A percentile compares a stretch with the other conserved stretches of the same genome.
Conservation (phyloP, 2,329 filamentous ascomycete species). For the Lithohypha guttulata region DNA sequence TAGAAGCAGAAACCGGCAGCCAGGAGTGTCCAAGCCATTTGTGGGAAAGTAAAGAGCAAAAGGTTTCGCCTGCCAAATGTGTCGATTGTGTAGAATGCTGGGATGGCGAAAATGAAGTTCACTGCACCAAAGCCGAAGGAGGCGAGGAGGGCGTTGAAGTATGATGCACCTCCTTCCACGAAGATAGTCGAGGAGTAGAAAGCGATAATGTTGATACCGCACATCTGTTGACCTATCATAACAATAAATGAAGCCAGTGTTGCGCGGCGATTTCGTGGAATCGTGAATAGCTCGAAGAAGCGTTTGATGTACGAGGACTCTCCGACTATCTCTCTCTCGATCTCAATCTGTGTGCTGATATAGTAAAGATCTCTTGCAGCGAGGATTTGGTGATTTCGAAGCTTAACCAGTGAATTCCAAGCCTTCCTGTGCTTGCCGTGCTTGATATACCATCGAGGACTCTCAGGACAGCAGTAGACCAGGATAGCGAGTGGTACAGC, state of each 20-base stretch:
- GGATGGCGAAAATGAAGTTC: slow-evolving; percentile 21
- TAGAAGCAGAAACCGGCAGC: slow-evolving; percentile 51
- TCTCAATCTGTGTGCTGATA: slow-evolving; percentile 29
- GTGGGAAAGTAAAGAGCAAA: slow-evolving; percentile 54
- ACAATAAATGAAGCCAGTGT: slow-evolving; percentile 25
- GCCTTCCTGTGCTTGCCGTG: slow-evolving; percentile 23
- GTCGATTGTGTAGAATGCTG: slow-evolving; percentile 46
- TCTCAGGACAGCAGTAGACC: slow-evolving; percentile 39
- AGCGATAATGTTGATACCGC: slow-evolving; percentile 31
- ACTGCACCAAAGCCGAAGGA: slow-evolving; percentile 21
- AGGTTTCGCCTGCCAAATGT: slow-evolving; percentile 54
- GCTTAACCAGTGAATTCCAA: slow-evolving; percentile 22
- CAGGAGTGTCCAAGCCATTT: slow-evolving; percentile 58
- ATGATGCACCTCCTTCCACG: slow-evolving; percentile 14
- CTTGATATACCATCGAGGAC: slow-evolving; percentile 27
- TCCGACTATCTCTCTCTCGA: slow-evolving; percentile 23
- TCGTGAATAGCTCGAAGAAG: slow-evolving; percentile 39
- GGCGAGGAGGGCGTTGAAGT: slow-evolving; percentile 17
- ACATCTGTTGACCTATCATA: slow-evolving; percentile 28
- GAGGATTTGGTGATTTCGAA: slow-evolving; percentile 24
- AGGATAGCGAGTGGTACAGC: slow-evolving; percentile 50
- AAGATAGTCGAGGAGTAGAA: slow-evolving; percentile 50
- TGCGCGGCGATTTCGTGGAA: slow-evolving; percentile 38
- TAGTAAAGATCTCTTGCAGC: slow-evolving; percentile 26
- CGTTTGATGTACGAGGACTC: slow-evolving; percentile 34